Conservation (phyloP, 2,329 filamentous ascomycete species). For the Apiospora koreana region DNA sequence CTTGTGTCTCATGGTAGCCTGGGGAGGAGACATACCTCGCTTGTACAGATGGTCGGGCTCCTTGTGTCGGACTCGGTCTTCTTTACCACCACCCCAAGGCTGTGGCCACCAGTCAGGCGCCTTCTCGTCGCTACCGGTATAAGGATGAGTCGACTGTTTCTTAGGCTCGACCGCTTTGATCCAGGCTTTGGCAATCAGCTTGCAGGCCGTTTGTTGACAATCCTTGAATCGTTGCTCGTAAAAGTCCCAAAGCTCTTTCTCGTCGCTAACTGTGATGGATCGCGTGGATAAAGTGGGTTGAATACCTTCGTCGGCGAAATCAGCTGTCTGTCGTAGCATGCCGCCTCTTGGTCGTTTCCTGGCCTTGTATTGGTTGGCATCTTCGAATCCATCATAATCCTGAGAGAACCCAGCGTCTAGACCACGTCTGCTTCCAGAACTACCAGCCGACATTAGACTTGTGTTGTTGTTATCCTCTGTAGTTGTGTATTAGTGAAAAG, state of each 20-base stretch:
- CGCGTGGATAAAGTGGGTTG: slow-evolving; percentile 40
- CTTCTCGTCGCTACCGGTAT: slow-evolving; percentile 64
- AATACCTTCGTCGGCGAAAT: slow-evolving; percentile 42
- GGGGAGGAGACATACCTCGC: slow-evolving; percentile 48
- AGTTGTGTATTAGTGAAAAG: not conserved
- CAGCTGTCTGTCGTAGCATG: slow-evolving; percentile 35
- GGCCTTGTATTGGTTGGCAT: slow-evolving; percentile 31
- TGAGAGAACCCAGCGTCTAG: not conserved
- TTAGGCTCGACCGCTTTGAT: slow-evolving; percentile 75
- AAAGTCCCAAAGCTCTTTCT: slow-evolving; percentile 56
- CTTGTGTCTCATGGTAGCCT: not conserved
- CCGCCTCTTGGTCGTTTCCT: slow-evolving; percentile 38
- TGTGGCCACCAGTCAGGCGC: slow-evolving; percentile 70
- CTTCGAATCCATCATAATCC: slow-evolving; percentile 26
- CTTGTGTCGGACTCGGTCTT: slow-evolving; percentile 63
- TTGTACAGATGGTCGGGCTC: slow-evolving; percentile 75
- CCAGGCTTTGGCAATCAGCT: slow-evolving; percentile 74
- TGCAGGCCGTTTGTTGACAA: slow-evolving; percentile 71
- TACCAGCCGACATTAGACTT: slow-evolving; percentile 19
- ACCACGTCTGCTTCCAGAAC: slow-evolving; percentile 13
- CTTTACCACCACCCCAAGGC: slow-evolving; percentile 49
- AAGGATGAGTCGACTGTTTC: slow-evolving; percentile 75
- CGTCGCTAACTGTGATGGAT: slow-evolving; percentile 54
- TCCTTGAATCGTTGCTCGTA: slow-evolving; percentile 64
- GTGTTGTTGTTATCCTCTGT: not conserved